Evolutionary conservation across 2,329 filamentous ascomycete genomes (phyloP).

Genomic region (Claviceps africana): DNA sequence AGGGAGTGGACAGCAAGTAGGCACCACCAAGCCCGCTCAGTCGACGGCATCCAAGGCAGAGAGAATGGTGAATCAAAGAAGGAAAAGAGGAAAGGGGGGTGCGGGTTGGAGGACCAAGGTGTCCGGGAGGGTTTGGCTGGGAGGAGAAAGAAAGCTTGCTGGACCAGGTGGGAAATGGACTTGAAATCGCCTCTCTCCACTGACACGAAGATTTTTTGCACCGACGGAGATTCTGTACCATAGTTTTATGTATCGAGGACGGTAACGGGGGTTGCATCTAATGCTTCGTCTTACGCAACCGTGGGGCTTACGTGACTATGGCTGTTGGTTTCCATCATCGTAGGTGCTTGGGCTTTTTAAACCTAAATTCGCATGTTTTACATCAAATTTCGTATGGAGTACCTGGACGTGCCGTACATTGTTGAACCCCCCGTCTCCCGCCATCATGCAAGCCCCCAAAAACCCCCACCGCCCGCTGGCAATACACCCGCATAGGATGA

Average conservation of each 20-base stretch:
- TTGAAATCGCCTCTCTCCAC: not conserved
- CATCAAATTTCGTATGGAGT: too few relatives aligned
- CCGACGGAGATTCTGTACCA: conserved; percentile 3
- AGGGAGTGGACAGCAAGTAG: conserved; percentile 32
- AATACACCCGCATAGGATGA: too few relatives aligned
- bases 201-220: conserved; percentile 1
- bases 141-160: not conserved
- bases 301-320: not conserved
- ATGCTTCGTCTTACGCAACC: not conserved
- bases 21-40: not conserved
- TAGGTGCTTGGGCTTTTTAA: too few relatives aligned
- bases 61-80: too few relatives aligned
- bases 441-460: too few relatives aligned
- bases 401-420: too few relatives aligned
- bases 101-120: not conserved
- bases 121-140: not conserved
- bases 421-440: too few relatives aligned
- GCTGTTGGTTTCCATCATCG: not conserved
- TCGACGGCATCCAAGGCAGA: not conserved
- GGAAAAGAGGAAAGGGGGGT: not conserved
- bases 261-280: not conserved
- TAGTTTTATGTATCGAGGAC: not conserved
- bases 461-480: too few relatives aligned
- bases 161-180: not conserved
- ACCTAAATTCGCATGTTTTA: too few relatives aligned